phyloP scores from a whole-genome alignment of 176 grass and related monocot genomes.

The Bromus sterilis region DNA sequence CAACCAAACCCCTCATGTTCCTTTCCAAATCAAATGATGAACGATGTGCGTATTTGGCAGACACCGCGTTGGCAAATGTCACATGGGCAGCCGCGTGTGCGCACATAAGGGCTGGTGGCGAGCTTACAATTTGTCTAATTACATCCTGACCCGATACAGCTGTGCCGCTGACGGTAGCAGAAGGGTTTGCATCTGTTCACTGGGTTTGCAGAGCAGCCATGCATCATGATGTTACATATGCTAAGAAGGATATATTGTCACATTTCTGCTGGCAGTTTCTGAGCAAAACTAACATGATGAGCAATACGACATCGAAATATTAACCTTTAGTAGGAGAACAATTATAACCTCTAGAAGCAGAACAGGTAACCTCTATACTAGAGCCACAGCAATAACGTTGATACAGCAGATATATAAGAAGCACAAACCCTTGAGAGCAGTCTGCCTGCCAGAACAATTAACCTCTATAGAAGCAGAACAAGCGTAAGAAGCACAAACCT shows the following conservation, averaged over 20 bases:
- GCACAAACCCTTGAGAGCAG: background rate
- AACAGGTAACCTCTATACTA: too few species aligned
- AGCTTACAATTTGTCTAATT: background rate
- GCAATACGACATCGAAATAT: background rate
- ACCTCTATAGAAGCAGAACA: background rate
- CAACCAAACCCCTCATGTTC: background rate
- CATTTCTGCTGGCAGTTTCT: background rate
- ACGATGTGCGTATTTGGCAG: background rate
- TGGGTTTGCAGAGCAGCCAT: background rate
- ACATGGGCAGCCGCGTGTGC: background rate
- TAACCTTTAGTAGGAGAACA: background rate
- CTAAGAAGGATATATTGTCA: background rate
- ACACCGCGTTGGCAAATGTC: background rate
- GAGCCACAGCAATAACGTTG: background rate
- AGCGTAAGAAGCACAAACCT: constrained; percentile 44
- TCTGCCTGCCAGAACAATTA: background rate
- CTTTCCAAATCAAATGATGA: background rate
- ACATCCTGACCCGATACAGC: background rate
- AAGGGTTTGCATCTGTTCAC: background rate
- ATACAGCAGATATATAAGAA: background rate
- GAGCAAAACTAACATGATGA: background rate
- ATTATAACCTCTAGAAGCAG: background rate
- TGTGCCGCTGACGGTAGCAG: background rate
- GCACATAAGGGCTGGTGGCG: background rate
- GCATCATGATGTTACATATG: background rate